phyloP scores from a whole-genome alignment of 129 eudicot species.

The Saposhnikovia divaricata region DNA sequence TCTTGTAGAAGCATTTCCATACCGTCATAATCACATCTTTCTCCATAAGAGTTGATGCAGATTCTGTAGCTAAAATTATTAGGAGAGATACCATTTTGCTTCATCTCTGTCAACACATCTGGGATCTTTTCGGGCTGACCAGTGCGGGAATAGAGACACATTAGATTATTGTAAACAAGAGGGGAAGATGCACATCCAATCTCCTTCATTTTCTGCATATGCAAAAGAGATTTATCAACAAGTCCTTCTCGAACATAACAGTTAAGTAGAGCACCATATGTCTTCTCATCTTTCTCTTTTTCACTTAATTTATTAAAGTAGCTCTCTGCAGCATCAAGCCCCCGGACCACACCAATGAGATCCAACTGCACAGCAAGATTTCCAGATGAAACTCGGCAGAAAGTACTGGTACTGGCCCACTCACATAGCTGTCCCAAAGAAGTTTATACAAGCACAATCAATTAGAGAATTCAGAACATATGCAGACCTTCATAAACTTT shows the following conservation, averaged over 20 bases:
- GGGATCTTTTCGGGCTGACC: constrained; percentile 29
- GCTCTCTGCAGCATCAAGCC: constrained; percentile 38
- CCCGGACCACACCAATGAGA: constrained; percentile 34
- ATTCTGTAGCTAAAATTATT: constrained; percentile 34
- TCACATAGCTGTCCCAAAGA: constrained; percentile 27
- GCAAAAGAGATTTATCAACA: constrained; percentile 29
- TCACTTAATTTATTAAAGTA: constrained; percentile 26
- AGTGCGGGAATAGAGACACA: constrained; percentile 29
- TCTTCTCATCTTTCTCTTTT: constrained; percentile 23
- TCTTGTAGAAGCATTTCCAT: constrained; percentile 36
- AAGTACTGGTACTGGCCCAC: constrained; percentile 26
- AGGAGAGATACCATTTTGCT: constrained; percentile 27
- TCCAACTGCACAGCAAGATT: constrained; percentile 33
- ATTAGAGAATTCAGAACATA: background rate
- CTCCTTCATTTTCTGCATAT: constrained; percentile 30
- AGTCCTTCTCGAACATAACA: constrained; percentile 38
- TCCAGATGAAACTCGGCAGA: constrained; percentile 16
- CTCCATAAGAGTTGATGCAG: constrained; percentile 29
- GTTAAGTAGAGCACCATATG: constrained; percentile 36
- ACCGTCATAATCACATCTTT: constrained; percentile 23
- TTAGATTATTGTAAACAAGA: constrained; percentile 37
- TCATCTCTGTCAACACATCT: constrained; percentile 28
- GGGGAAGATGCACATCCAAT: constrained; percentile 27
- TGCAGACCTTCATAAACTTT: background rate
- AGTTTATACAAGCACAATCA: background rate